phyloP scores from a whole-genome alignment of 495 filamentous ascomycete species.

The Xylaria acuta region DNA sequence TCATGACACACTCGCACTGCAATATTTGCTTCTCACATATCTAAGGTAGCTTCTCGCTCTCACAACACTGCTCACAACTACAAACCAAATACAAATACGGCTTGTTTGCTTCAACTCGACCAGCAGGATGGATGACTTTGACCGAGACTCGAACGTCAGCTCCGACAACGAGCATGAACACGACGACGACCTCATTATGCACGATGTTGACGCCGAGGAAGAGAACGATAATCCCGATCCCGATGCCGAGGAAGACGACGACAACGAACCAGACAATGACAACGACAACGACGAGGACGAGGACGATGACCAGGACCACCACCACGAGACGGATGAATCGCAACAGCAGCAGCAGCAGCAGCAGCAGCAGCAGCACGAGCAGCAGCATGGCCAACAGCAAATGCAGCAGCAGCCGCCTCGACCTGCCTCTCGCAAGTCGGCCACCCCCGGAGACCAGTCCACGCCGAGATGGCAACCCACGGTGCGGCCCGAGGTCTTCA shows the following conservation, averaged over 20 bases:
- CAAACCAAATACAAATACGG: not conserved
- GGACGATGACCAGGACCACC: slow-evolving; percentile 57
- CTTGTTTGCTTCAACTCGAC: not conserved
- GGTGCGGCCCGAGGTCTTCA: slow-evolving; percentile 79
- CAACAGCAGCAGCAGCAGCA: slow-evolving; percentile 31
- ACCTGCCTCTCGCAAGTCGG: slow-evolving; percentile 48
- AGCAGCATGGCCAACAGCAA: slow-evolving; percentile 33
- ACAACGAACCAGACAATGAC: slow-evolving; percentile 66
- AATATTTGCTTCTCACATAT: not conserved
- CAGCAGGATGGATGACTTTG: slow-evolving; percentile 39
- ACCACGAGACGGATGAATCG: slow-evolving; percentile 32
- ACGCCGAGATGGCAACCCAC: slow-evolving; percentile 61
- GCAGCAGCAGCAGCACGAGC: slow-evolving; percentile 33
- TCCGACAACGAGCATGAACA: slow-evolving; percentile 73
- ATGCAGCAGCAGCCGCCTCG: slow-evolving; percentile 30
- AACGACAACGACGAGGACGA: slow-evolving; percentile 66
- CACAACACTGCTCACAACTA: not conserved
- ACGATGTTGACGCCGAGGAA: slow-evolving; percentile 63
- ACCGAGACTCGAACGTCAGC: slow-evolving; percentile 64
- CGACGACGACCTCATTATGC: slow-evolving; percentile 64
- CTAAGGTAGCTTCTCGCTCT: not conserved
- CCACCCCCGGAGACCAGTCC: slow-evolving; percentile 54
- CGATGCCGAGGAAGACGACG: slow-evolving; percentile 52
- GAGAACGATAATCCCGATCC: slow-evolving; percentile 48
- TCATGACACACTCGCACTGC: not conserved